Evolutionary conservation across 2,329 filamentous ascomycete species (phyloP).

Genomic region (Pseudogymnoascus sp.): DNA sequence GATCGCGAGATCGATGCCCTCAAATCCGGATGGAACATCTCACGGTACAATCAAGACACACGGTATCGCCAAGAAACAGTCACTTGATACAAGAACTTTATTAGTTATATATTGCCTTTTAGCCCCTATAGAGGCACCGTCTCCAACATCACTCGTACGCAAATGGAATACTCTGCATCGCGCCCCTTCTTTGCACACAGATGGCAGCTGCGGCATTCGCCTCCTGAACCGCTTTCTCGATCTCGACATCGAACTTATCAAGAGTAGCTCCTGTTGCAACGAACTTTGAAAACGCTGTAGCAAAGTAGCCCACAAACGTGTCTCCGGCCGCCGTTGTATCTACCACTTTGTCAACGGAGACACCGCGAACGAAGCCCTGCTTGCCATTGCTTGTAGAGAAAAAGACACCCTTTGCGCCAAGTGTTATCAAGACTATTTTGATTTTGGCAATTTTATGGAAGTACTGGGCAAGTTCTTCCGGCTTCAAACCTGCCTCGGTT

Average conservation of each 20-base stretch:
- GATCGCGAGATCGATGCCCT: slow-evolving; percentile 9
- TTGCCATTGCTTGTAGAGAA: slow-evolving; percentile 6
- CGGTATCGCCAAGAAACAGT: not conserved
- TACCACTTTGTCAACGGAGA: slow-evolving; percentile 12
- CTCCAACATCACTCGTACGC: not conserved
- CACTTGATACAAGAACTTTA: not conserved
- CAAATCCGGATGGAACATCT: slow-evolving; percentile 6
- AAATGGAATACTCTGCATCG: slow-evolving; percentile 9
- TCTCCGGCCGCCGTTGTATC: slow-evolving; percentile 16
- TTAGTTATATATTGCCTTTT: not conserved
- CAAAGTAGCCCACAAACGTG: slow-evolving; percentile 14
- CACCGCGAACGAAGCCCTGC: slow-evolving; percentile 6
- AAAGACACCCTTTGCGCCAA: slow-evolving; percentile 13
- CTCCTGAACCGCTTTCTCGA: slow-evolving; percentile 2
- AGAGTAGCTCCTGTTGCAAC: not conserved
- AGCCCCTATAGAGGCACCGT: too few species aligned
- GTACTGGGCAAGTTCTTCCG: not conserved
- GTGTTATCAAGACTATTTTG: slow-evolving; percentile 12
- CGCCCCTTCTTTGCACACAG: slow-evolving; percentile 2
- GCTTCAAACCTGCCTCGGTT: not conserved
- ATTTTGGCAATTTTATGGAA: slow-evolving; percentile 8
- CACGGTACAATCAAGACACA: not conserved
- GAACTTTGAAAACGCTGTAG: slow-evolving; percentile 4
- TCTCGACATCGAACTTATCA: slow-evolving; percentile 7
- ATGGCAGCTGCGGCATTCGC: slow-evolving; percentile 8